Percentiles rank a stretch among this genome's conserved stretches.
Conservation (phyloP, 345 rosid species). For the Salix dunnii region DNA sequence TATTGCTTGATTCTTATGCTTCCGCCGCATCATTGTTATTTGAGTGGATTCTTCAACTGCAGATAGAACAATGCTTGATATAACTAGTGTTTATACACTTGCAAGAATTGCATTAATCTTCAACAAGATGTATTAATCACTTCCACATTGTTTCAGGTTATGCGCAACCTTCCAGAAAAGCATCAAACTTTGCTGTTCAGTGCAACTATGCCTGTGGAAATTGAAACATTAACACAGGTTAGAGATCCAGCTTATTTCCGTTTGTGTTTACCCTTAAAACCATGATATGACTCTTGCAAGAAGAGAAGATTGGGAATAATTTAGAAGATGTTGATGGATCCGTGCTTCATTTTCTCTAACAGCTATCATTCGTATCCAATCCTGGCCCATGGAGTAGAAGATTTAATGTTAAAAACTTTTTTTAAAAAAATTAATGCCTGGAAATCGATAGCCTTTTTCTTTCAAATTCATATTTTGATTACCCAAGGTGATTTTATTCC, state of each 20-base stretch:
- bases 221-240: slow-evolving; percentile 40
- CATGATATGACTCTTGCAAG: not conserved
- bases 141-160: slow-evolving; percentile 26
- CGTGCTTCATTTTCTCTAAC: not conserved
- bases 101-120: not conserved
- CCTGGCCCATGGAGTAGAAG: not conserved
- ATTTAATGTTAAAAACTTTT: not conserved
- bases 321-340: not conserved
- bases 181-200: slow-evolving; percentile 45
- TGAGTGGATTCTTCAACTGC: not conserved
- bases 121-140: not conserved
- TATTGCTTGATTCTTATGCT: not conserved
- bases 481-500: not conserved
- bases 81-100: not conserved
- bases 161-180: slow-evolving; percentile 33
- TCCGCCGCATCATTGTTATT: not conserved
- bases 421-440: not conserved
- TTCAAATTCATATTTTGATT: not conserved
- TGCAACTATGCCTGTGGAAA: slow-evolving; percentile 48
- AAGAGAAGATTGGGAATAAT: not conserved
- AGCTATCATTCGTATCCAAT: not conserved
- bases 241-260: not conserved
- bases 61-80: not conserved
- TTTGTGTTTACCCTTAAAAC: not conserved
- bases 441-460: not conserved